Evolutionary conservation across 2,329 filamentous ascomycete species (phyloP).

Genomic region (Purpureocillium lavendulum): DNA sequence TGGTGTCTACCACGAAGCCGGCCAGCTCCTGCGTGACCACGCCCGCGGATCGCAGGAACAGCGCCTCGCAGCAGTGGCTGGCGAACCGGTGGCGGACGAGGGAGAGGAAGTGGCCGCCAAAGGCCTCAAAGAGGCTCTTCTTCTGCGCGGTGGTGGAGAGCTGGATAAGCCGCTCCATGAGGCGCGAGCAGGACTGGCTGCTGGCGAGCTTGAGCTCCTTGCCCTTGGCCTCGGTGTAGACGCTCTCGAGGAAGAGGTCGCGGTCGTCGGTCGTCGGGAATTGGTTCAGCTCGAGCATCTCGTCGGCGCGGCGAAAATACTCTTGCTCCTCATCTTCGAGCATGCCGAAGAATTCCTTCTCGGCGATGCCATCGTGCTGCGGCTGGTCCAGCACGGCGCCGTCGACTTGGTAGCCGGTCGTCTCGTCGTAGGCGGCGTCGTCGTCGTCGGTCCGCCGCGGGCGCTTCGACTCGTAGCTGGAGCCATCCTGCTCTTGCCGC

Average conservation of each 20-base stretch:
- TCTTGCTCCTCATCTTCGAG: conserved; percentile 90
- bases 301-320: conserved; percentile 86
- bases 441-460: conserved; percentile 12
- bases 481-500: conserved; percentile 18
- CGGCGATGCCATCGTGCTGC: conserved; percentile 23
- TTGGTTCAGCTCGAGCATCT: conserved; percentile 82
- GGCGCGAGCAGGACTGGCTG: conserved; percentile 87
- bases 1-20: conserved; percentile 33
- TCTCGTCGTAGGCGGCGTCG: conserved; percentile 10
- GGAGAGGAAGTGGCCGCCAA: conserved; percentile 78
- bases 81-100: conserved; percentile 94
- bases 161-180: conserved; percentile 87
- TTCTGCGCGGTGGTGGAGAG: conserved; percentile 72
- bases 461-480: conserved; percentile 16
- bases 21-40: conserved; percentile 66
- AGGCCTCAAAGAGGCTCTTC: conserved; percentile 78
- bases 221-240: conserved; percentile 77
- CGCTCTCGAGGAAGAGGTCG: conserved; percentile 64
- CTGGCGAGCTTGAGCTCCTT: conserved; percentile 96
- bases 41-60: conserved; percentile 78
- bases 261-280: conserved; percentile 72
- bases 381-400: conserved; percentile 15
- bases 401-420: conserved; percentile 10
- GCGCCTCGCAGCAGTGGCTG: conserved; percentile 90
- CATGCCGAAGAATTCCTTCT: conserved; percentile 83